Percentiles rank a stretch among this genome's conserved stretches.
phyloP scores from a whole-genome alignment of 208 protist genomes.

The Acanthamoeba royreba region DNA sequence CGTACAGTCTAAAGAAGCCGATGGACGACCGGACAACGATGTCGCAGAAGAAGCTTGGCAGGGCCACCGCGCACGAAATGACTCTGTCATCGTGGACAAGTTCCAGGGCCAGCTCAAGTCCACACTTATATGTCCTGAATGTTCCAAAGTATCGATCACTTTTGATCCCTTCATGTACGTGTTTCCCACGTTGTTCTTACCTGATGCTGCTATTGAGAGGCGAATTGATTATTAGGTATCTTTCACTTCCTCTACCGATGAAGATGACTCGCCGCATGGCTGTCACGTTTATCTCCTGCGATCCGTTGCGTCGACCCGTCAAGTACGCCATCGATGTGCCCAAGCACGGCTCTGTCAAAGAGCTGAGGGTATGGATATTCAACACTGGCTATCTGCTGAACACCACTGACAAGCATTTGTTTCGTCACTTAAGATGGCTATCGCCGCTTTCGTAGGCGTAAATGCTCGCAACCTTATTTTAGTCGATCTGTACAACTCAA shows the following conservation, averaged over 20 bases:
- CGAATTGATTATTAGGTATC: slow-evolving; percentile 29
- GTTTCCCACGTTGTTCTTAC: background rate
- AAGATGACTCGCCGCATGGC: background rate
- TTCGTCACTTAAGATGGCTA: background rate
- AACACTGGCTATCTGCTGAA: background rate
- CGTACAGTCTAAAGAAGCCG: slow-evolving; percentile 80
- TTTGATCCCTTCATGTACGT: slow-evolving; percentile 75
- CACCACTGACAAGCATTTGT: background rate
- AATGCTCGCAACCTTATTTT: background rate
- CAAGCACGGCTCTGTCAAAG: slow-evolving; percentile 13
- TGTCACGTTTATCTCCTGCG: background rate
- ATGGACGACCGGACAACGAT: slow-evolving; percentile 75
- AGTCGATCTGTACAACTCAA: background rate
- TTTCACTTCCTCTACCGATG: background rate
- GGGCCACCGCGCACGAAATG: slow-evolving; percentile 84
- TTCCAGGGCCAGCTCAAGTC: slow-evolving; percentile 69
- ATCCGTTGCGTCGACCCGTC: background rate
- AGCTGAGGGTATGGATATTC: background rate
- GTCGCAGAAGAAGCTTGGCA: slow-evolving; percentile 83
- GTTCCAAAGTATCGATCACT: slow-evolving; percentile 57
- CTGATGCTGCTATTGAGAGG: background rate
- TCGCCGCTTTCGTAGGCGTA: background rate
- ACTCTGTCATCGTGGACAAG: slow-evolving; percentile 85
- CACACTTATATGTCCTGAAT: slow-evolving; percentile 64
- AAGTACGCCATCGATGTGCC: slow-evolving; percentile 11